Percentiles rank a stretch among this genome's conserved stretches.
phyloP scores from a whole-genome alignment of 352 stramenopile species.

The Blastocystis hominis region DNA sequence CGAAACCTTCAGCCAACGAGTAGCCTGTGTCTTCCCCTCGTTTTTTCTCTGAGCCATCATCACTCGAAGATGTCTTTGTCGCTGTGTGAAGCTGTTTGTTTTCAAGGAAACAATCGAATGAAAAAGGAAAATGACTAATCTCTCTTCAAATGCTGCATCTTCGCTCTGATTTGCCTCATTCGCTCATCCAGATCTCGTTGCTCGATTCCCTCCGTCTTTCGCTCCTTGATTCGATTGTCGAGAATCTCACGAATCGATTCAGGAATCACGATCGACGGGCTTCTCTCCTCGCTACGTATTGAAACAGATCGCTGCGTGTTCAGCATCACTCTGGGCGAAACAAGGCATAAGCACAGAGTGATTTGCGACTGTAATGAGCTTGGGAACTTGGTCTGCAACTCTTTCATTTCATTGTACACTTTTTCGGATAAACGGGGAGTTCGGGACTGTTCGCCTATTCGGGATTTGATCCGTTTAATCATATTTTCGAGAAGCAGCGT shows the following conservation, averaged over 20 bases:
- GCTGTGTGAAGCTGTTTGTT: too few species aligned
- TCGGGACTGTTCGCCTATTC: neutral
- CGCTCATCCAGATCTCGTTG: neutral
- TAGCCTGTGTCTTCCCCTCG: too few species aligned
- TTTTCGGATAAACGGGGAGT: neutral
- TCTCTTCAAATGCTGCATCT: neutral
- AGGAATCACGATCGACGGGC: neutral
- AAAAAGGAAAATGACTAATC: too few species aligned
- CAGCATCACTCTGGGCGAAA: neutral
- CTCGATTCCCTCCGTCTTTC: neutral
- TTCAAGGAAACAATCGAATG: too few species aligned
- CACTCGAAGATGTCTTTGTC: too few species aligned
- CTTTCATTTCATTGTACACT: neutral
- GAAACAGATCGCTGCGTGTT: neutral
- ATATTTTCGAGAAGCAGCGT: neutral
- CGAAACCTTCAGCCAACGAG: too few species aligned
- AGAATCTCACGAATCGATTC: neutral
- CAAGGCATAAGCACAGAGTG: neutral
- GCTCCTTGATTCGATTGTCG: neutral
- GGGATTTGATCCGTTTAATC: neutral
- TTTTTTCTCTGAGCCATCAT: too few species aligned
- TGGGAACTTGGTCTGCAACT: neutral
- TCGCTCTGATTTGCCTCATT: neutral
- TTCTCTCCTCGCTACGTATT: neutral
- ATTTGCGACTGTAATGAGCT: neutral